A percentile compares a stretch with the other conserved stretches of the same genome.
Evolutionary conservation across 352 stramenopile genomes (phyloP).

Genomic region (Pythium sp.): DNA sequence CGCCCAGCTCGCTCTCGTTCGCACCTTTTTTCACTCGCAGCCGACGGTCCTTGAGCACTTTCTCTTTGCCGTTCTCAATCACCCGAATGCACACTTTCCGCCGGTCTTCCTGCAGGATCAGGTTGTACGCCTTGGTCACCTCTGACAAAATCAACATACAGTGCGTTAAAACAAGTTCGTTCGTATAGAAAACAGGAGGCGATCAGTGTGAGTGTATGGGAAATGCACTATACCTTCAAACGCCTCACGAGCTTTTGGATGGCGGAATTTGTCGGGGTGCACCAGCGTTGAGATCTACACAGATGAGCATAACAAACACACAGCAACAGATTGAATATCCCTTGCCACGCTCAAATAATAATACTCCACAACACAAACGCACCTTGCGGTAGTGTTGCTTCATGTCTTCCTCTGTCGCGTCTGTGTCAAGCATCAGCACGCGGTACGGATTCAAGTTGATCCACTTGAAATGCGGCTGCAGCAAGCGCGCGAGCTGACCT

Average conservation of each 20-base stretch:
- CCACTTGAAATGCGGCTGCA: constrained; percentile 80
- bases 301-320: neutral
- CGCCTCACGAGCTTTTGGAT: constrained; percentile 72
- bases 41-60: constrained; percentile 70
- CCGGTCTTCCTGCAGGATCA: constrained; percentile 80
- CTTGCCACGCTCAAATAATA: neutral
- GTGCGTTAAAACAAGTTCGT: no score
- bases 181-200: no score
- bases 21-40: constrained; percentile 80
- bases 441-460: constrained; percentile 89
- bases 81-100: constrained; percentile 77
- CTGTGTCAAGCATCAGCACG: constrained; percentile 85
- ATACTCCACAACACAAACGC: neutral
- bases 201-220: no score
- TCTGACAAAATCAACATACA: constrained; percentile 29
- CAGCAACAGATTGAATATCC: neutral
- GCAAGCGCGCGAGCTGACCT: constrained; percentile 54
- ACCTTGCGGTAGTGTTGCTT: constrained; percentile 90
- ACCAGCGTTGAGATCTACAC: constrained; percentile 80
- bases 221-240: constrained; percentile 67
- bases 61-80: constrained; percentile 70
- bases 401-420: constrained; percentile 87
- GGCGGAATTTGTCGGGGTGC: constrained; percentile 83
- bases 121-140: constrained; percentile 85
- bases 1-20: constrained; percentile 65